These are phyloP conservation scores for Globisporangium takayamanum DNA, from an alignment of 352 stramenopile genomes.

Conservation along the genomic window DNA sequence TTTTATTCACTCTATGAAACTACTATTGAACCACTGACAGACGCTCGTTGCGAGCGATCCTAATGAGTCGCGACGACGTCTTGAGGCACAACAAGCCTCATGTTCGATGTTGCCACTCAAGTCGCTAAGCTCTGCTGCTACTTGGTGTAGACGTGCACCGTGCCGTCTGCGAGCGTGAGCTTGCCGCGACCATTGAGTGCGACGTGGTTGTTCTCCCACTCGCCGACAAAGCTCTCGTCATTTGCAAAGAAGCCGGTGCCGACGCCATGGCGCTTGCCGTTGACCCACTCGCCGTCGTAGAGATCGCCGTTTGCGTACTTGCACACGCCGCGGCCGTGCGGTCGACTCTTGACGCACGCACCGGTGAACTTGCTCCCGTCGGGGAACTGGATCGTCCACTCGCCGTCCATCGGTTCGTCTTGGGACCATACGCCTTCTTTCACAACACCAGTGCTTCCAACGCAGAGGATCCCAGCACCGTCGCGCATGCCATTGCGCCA, in stretches of 20 bases:
- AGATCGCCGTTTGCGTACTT: constrained; percentile 81
- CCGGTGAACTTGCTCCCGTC: constrained; percentile 73
- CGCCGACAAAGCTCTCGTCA: constrained; percentile 62
- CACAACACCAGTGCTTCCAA: constrained; percentile 40
- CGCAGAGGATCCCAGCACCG: constrained; percentile 37
- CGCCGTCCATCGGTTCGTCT: constrained; percentile 53
- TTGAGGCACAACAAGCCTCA: no score
- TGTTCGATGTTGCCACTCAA: neutral
- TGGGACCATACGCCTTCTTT: constrained; percentile 62
- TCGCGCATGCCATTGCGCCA: constrained; percentile 49
- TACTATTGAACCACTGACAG: no score
- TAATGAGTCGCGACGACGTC: no score
- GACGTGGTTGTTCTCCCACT: constrained; percentile 81
- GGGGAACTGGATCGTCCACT: constrained; percentile 76
- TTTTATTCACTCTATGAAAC: no score
- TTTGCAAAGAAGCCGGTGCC: constrained; percentile 71
- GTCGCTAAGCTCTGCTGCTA: constrained; percentile 12
- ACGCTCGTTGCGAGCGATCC: no score
- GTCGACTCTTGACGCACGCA: constrained; percentile 48
- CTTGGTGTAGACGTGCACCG: constrained; percentile 57
- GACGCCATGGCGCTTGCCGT: constrained; percentile 67
- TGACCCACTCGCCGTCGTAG: constrained; percentile 80
- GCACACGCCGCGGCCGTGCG: constrained; percentile 64
- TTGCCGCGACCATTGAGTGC: constrained; percentile 61
- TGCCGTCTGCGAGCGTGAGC: constrained; percentile 67